A percentile compares a stretch with the other conserved stretches of the same genome.
phyloP scores from a whole-genome alignment of 2,329 filamentous ascomycete genomes.

The Aspergillus sp. region DNA sequence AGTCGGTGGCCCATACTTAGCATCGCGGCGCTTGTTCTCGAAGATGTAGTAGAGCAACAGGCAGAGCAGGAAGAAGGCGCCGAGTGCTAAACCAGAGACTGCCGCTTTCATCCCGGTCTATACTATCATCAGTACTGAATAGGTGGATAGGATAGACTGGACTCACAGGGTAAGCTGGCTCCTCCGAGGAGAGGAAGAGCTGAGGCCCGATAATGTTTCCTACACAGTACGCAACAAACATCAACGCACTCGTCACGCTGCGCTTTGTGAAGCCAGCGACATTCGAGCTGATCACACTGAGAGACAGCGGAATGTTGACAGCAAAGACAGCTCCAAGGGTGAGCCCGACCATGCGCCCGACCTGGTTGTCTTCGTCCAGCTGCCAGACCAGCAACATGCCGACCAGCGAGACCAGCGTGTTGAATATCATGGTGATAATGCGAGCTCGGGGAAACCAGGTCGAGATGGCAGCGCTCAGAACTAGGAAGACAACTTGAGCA shows the following conservation, averaged over 20 bases:
- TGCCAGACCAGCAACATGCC: slow-evolving; percentile 37
- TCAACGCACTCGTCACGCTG: slow-evolving; percentile 41
- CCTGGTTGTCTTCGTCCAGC: slow-evolving; percentile 23
- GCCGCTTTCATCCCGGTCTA: slow-evolving; percentile 37
- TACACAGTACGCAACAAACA: slow-evolving; percentile 49
- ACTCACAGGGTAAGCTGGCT: slow-evolving; percentile 32
- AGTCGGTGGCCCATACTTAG: slow-evolving; percentile 20
- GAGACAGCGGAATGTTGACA: slow-evolving; percentile 35
- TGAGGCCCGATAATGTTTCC: slow-evolving; percentile 37
- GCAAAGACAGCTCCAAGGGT: slow-evolving; percentile 34
- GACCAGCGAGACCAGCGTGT: slow-evolving; percentile 28
- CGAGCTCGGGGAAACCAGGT: slow-evolving; percentile 28
- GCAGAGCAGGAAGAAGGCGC: slow-evolving; percentile 30
- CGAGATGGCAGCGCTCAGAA: slow-evolving; percentile 29
- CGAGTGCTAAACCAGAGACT: slow-evolving; percentile 29
- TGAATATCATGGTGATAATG: slow-evolving; percentile 36
- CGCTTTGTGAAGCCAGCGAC: slow-evolving; percentile 39
- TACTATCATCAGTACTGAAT: background rate
- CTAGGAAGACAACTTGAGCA: slow-evolving; percentile 34
- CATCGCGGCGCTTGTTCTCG: slow-evolving; percentile 33
- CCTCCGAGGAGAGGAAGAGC: slow-evolving; percentile 32
- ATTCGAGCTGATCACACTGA: slow-evolving; percentile 37
- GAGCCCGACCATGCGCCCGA: slow-evolving; percentile 30
- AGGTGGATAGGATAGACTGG: background rate
- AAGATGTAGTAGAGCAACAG: slow-evolving; percentile 30